Base-by-base conservation (phyloP, 495 filamentous ascomycete species). In the Tuber microsphaerosporum region DNA sequence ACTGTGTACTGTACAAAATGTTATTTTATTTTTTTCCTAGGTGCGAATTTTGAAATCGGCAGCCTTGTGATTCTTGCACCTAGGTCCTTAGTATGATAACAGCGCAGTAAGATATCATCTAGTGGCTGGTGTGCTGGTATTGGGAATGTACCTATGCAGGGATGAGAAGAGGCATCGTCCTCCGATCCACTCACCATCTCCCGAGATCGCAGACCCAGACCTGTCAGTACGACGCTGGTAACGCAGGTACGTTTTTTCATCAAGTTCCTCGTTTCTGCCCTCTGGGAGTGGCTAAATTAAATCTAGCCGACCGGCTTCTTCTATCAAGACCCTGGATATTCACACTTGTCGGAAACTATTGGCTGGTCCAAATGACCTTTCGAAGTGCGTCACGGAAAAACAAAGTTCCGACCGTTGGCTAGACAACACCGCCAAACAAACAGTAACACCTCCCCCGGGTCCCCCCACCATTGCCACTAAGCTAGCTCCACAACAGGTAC, bases 371-470 rank as follows among this genome's bases (percentile, higher is more conserved):
- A 7, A 4, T n/a, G 26, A 16, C n/a, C 12, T 61, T 14, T 61
- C n/a, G 14, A 3, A n/a, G 26, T 16, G 51, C 12, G 12, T 61
- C 31, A 34, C 56, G 56, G 56, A 65, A 65, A 65, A 65, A 65
- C 1, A 65, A 65, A 17, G 4, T 34, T 65, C 56, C 56, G 56
- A 14, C 56, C 12, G 56, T 65, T 65, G 56, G 26, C 56, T 7
- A 65, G 56, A 34, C 56, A 65, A 65, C 56, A 14, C 26, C 56
- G 26, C 56, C 31, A 65, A 65, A 65, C 56, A 65, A 65, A 65
- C 56, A 65, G 14, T 31, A 65, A 17, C 56, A 34, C 56, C 56
- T 17, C 17, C 26, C n/a, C n/a, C n/a, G n/a, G n/a, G n/a, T n/a
- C n/a, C n/a, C n/a, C 56, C 56, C 56, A 65, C 26, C 12, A 65